Base-by-base conservation (phyloP, 345 rosid species). In the Odontarrhena argentea region DNA sequence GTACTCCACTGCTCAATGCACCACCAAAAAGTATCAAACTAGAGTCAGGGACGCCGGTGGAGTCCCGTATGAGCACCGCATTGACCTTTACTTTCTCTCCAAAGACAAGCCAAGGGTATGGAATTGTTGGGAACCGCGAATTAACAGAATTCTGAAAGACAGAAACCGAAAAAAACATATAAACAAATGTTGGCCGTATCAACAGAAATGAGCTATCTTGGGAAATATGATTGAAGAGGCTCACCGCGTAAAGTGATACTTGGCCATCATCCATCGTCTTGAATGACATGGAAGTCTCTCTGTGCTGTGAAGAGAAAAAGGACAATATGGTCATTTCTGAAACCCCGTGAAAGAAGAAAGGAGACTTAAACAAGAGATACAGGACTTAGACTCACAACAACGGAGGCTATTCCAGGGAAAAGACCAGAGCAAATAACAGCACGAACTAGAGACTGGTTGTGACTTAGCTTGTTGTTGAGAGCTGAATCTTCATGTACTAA, bases 191-290 rank as follows among this genome's bases (percentile, higher is more conserved):
- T 47, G 24, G 69, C 35, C 2, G 6, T 64, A 48, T 35, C 0
- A 0, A 55, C 50, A 43, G 54, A 12, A 61, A 24, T 37, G 8
- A 5, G 35, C 54, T 10, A 63, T 56, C 25, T 65, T 53, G 22
- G 24, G 36, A 43, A 40, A 68, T 64, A n/a, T 38, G 58, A 55
- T 13, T 40, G 15, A 54, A 47, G 60, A 42, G 52, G 70, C 98
- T 74, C 65, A 93, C 98, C 34, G 87, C 86, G 15, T 91, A 91
- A 44, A 91, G 78, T 63, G 87, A 85, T 68, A 94, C 99, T 76
- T 82, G 93, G 56, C 97, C 99, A 73, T 94, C 99, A 73, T 87
- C 96, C 97, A 91, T 91, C 6, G 97, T 91, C 79, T 94, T 94
- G 80, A 94, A 91, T 34, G 96, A 84, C 93, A 91, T 87, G 41